Evolutionary conservation across 495 filamentous ascomycete genomes (phyloP), one percentile per base, ranked within the genome.

Genomic region (Gamarada debralockiae): DNA sequence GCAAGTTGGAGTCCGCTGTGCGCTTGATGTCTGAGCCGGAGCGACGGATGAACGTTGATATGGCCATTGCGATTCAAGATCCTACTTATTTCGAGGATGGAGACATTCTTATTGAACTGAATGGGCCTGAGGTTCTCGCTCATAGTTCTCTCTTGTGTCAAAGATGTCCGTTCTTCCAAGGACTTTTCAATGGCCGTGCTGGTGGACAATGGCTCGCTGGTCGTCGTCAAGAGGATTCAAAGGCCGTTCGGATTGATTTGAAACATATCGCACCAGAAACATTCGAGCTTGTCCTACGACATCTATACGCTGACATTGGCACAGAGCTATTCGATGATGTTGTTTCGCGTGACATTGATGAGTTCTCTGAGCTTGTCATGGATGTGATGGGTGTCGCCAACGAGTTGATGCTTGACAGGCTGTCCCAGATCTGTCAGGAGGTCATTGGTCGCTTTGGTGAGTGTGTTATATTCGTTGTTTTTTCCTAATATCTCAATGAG

Each of bases 401-500:
- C 61, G 93, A 97, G 60, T 74, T 98, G 53, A 96, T 98, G 91
- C 79, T 98, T 31, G 92, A 97, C 64, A 75, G 90, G 23, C 70
- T 98, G 22, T 89, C 86, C 12, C 89, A 95, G 64, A 82, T 92
- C 13, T 97, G 92, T 66, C 93, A 98, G 62, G 83, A 83, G 50
- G 70, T 89, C 38, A 78, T 97, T 53, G 93, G 93, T n/a, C 80
- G 77, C 34, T 96, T 92, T 68, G 86, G 83, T 85, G 64, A 64
- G 75, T 61, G 25, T 10, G 20, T 15, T 42, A n/a, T n/a, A n/a
- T n/a, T n/a, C n/a, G n/a, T n/a, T n/a, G n/a, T n/a, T n/a, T n/a
- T n/a, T n/a, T n/a, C n/a, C n/a, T n/a, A n/a, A n/a, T n/a, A n/a
- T n/a, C n/a, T n/a, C n/a, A n/a, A n/a, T n/a, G n/a, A n/a, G n/a